A percentile compares a stretch with the other conserved stretches of the same genome.
phyloP scores from a whole-genome alignment of 2,329 filamentous ascomycete genomes.

The Aspergillus ustus region DNA sequence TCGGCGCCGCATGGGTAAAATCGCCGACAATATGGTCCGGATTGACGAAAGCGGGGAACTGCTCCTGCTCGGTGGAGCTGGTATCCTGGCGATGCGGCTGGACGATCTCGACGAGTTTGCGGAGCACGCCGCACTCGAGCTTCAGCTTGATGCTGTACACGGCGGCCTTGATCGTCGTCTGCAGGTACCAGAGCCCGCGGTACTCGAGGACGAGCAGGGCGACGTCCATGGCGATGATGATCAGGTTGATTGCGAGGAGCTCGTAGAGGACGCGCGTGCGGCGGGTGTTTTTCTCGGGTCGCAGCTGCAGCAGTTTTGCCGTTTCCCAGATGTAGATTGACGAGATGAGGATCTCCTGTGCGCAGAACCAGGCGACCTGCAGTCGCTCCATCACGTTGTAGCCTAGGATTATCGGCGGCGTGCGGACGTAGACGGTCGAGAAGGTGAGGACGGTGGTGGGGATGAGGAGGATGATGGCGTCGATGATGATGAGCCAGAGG shows the following conservation, averaged over 20 bases:
- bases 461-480: constrained; percentile 58
- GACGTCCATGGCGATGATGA: constrained; percentile 54
- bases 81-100: constrained; percentile 35
- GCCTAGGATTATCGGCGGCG: constrained; percentile 32
- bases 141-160: constrained; percentile 57
- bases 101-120: constrained; percentile 49
- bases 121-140: constrained; percentile 54
- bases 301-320: constrained; percentile 47
- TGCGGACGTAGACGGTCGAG: constrained; percentile 37
- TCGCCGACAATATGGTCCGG: constrained; percentile 44
- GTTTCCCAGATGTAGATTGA: constrained; percentile 59
- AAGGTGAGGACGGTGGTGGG: constrained; percentile 61
- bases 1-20: constrained; percentile 41
- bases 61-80: constrained; percentile 38
- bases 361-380: constrained; percentile 49
- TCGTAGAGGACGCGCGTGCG: constrained; percentile 53
- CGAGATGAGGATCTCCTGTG: constrained; percentile 54
- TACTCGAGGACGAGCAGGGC: constrained; percentile 50
- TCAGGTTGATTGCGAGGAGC: constrained; percentile 53
- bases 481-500: constrained; percentile 61
- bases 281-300: constrained; percentile 38
- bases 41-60: constrained; percentile 48
- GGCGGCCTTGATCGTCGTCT: constrained; percentile 51
- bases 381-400: constrained; percentile 52
- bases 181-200: constrained; percentile 47